These are phyloP conservation scores for Termitomyces sp. DNA, from an alignment of 768 basidiomycete species.

Conservation along the genomic window DNA sequence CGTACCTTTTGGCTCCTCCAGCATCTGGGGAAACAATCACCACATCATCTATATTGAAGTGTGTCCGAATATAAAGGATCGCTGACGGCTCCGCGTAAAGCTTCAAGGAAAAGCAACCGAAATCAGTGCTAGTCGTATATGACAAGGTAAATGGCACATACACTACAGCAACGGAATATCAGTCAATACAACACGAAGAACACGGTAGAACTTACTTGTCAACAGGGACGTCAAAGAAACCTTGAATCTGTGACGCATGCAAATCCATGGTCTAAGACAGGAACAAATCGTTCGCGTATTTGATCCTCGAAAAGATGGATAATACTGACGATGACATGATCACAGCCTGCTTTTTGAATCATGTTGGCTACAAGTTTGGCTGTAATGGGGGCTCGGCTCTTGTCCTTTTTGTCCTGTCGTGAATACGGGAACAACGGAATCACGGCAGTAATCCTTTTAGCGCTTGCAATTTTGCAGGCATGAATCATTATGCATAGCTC, in stretches of 20 bases:
- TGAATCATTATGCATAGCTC: conserved; percentile 99
- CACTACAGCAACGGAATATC: conserved; percentile 28
- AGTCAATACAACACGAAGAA: conserved; percentile 7
- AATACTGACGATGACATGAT: conserved; percentile 89
- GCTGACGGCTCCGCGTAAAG: conserved; percentile 96
- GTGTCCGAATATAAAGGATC: conserved; percentile 89
- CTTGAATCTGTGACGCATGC: conserved; percentile 98
- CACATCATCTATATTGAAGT: conserved; percentile 80
- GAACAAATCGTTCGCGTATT: conserved; percentile 9
- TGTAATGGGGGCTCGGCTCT: conserved; percentile 95
- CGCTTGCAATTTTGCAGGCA: conserved; percentile 99
- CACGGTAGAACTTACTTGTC: conserved; percentile 80
- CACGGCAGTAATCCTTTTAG: conserved; percentile 97
- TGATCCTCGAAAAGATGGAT: not conserved
- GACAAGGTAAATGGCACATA: conserved; percentile 32
- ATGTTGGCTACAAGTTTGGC: conserved; percentile 99
- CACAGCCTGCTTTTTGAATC: conserved; percentile 88
- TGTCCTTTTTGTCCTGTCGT: conserved; percentile 99
- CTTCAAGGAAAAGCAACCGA: conserved; percentile 31
- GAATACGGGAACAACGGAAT: conserved; percentile 97
- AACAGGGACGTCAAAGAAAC: conserved; percentile 99
- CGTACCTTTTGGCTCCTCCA: conserved; percentile 94
- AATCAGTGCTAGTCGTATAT: not conserved
- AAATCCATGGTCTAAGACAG: conserved; percentile 90
- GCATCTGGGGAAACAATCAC: conserved; percentile 98